Conservation (phyloP, 2,329 filamentous ascomycete genomes). For the Botrytis paeoniae region DNA sequence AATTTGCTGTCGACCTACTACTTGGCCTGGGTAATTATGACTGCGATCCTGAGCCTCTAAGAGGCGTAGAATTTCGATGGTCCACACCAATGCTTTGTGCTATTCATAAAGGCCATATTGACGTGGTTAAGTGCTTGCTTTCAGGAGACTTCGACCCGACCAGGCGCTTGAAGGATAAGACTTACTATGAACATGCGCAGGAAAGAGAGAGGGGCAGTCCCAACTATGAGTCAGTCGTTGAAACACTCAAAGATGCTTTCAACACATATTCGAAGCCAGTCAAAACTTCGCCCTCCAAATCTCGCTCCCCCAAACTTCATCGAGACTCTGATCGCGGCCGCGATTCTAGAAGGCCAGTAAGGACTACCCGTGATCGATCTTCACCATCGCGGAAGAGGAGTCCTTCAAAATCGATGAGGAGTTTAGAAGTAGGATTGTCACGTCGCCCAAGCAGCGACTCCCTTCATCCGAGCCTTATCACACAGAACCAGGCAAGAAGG, state of each 20-base stretch:
- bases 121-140: conserved; percentile 77
- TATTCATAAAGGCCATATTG: conserved; percentile 83
- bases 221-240: conserved; percentile 84
- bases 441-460: conserved; percentile 26
- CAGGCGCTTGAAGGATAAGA: conserved; percentile 67
- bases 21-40: conserved; percentile 53
- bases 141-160: conserved; percentile 84
- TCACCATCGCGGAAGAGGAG: conserved; percentile 32
- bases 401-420: conserved; percentile 31
- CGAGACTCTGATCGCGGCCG: conserved; percentile 38
- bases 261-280: conserved; percentile 59
- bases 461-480: conserved; percentile 26
- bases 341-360: conserved; percentile 26
- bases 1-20: conserved; percentile 46
- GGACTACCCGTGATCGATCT: conserved; percentile 29
- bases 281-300: conserved; percentile 46
- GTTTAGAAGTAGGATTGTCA: conserved; percentile 26
- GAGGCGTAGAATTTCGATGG: conserved; percentile 58
- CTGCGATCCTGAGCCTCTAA: conserved; percentile 66
- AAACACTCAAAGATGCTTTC: conserved; percentile 73
- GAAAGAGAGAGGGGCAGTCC: conserved; percentile 72
- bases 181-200: conserved; percentile 79
- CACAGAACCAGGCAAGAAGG: conserved; percentile 37
- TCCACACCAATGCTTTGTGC: conserved; percentile 92
- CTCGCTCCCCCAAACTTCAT: conserved; percentile 49